Evolutionary conservation across 257 asterid species (phyloP), one percentile per base, ranked within the genome.

Genomic region (Nicotiana tomentosiformis): DNA sequence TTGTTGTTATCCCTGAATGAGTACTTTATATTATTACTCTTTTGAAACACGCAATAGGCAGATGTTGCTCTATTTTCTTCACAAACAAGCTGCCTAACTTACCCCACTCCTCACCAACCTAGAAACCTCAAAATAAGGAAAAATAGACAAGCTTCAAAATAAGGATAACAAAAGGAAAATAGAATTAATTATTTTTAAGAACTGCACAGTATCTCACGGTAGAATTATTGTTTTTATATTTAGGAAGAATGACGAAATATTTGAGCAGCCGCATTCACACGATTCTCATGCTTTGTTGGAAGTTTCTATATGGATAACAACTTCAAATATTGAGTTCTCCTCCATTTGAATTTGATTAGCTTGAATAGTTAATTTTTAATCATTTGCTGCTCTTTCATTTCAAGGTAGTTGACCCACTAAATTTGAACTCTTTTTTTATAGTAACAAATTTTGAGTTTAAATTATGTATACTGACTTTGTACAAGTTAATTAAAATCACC

Each of bases 21-120:
- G 4, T 39, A 70, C 79, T 74, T 74, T 74, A 5, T 49, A 49
- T 74, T 74, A 74, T 74, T 74, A 74, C 80, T 51, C 80, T 49
- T 74, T 49, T 74, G 64, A 74, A 74, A 74, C 64, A 74, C 80
- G 80, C 80, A 51, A 49, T 51, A 74, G 37, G 2, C 33, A 46
- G 61, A 72, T 49, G 58, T 49, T 26, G n/a, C 14, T 51, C 43
- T 15, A 26, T 74, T 81, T 32, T 70, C 84, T 81, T 81, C 66
- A 18, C 46, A 7, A 17, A 30, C 66, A 81, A 81, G 84, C 78
- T 4, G 78, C 78, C 84, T 30, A 81, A 66, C 78, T 33, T 35
- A 51, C 84, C 84, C 82, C 78, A 81, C 84, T 11, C 43, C 43
- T 10, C 66, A 81, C 78, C 84, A 81, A 81, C 74, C 78, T 46